Evolutionary conservation across 176 grass and related monocot species (phyloP), one percentile per base, ranked within the genome.

Genomic region (Thinopyrum elongatum): DNA sequence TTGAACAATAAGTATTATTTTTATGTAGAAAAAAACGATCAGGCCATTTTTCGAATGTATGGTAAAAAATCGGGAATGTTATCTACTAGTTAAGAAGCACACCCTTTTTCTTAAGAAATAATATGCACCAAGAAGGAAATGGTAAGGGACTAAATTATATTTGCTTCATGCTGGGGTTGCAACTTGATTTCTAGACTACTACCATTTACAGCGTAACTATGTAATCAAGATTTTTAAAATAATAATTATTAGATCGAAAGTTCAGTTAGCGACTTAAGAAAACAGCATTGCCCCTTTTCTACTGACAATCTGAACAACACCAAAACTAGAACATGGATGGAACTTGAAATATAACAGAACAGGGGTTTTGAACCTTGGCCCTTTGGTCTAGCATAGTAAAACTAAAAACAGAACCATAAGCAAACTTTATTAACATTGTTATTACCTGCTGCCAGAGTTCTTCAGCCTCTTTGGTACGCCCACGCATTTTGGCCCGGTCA

Each of bases 401-500:
- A n/a, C n/a, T n/a, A n/a, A 62, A 84, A 76, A 1, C 16, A 33
- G 10, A 46, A 41, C 6, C 12, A 25, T 77, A 78, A 28, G 22
- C 59, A 38, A 51, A 39, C 16, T 10, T n/a, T 78, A 68, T 39
- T 27, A 68, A 39, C 21, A 85, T 38, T 85, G 22, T 68, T 82
- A 67, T 68, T 33, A 93, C 93, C 93, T 95, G 90, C 79, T 95
- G 90, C 90, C 93, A 95, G 65, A 95, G 86, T 88, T 95, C 93
- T 89, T 95, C 93, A 80, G 90, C 90, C 80, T 95, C 93, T 82
- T 93, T 95, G 44, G 93, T 91, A 76, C 93, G 88, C 46, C 93
- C 93, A 23, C 90, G 88, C 88, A 95, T 95, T 93, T 95, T 95
- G 47, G 93, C 93, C 83, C 93, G 86, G 71, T 95, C 93, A 89